phyloP scores from a whole-genome alignment of 306 rosid species.

The Corylus avellana region DNA sequence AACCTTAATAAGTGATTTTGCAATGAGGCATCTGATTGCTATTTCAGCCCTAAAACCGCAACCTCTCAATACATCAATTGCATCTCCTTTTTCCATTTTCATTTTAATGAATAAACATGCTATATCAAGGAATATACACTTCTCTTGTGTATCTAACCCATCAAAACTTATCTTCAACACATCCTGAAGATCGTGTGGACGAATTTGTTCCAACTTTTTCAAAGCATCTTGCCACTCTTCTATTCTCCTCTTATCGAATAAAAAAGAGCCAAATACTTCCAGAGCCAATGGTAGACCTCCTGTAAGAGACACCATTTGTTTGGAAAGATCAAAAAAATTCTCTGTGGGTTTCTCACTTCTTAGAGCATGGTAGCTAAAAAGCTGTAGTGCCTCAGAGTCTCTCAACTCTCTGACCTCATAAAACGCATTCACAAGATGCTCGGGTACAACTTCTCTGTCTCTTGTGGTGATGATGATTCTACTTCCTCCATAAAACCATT shows the following conservation, averaged over 20 bases:
- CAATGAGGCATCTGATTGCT: constrained; percentile 15
- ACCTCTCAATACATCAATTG: constrained; percentile 52
- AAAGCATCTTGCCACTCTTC: constrained; percentile 54
- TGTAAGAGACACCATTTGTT: constrained; percentile 52
- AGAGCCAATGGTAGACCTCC: constrained; percentile 71
- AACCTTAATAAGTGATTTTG: constrained; percentile 58
- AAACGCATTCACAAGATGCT: constrained; percentile 12
- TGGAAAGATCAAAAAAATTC: constrained; percentile 21
- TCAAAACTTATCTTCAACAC: constrained; percentile 60
- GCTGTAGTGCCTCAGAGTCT: constrained; percentile 32
- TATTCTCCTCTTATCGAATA: constrained; percentile 45
- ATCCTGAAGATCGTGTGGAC: constrained; percentile 48
- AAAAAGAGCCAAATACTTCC: constrained; percentile 62
- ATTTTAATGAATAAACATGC: constrained; percentile 53
- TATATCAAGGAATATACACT: constrained; percentile 60
- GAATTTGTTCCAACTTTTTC: constrained; percentile 40
- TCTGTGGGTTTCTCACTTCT: constrained; percentile 43
- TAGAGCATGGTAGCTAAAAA: constrained; percentile 61
- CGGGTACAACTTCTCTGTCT: constrained; percentile 30
- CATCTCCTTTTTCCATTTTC: constrained; percentile 44
- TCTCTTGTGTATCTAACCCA: constrained; percentile 44
- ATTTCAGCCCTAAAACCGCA: constrained; percentile 60
- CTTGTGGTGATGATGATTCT: constrained; percentile 59
- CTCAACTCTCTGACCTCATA: constrained; percentile 53
- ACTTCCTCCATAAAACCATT: constrained; percentile 61